Base-by-base conservation (phyloP, 228 moss, liverwort and hornwort species). In the Sphagnum fallax region DNA sequence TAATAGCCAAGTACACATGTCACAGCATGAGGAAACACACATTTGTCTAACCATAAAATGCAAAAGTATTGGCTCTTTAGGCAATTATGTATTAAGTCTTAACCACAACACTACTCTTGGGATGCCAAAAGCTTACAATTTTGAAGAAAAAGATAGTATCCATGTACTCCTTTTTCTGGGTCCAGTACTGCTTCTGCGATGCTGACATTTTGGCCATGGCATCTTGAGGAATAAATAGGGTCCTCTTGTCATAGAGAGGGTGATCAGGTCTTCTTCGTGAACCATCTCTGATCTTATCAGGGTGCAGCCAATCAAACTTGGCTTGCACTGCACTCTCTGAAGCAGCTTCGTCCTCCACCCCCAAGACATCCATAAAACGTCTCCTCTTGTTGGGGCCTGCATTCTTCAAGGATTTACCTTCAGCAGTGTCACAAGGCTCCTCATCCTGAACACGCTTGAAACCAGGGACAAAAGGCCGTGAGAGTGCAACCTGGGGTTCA, bases 121-220 rank as follows among this genome's bases (percentile, higher is more conserved):
- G 32, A 32, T 32, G 55, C 12, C 9, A 55, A 12, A 65, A 48
- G 68, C 82, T 51, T 80, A 94, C 94, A 83, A 95, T 90, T 85
- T 95, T 92, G 55, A 95, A 95, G 72, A 95, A 95, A 64, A 95
- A 87, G 13, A 95, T 65, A 16, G 90, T 87, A 71, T 95, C 95
- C 92, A 95, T 92, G 71, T 95, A 95, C 57, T 83, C 75, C 77
- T 90, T 77, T 82, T 95, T 95, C 1, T 75, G 62, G 58, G 76
- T 63, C 95, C 95, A 95, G 61, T 95, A 95, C 70, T 95, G 95
- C 76, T 87, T 92, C 70, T 95, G 95, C 8, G 95, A 95, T 32
- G 95, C 95, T 15, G 95, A 90, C 66, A 95, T 73, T 64, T 88
- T 91, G 18, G 76, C 57, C 65, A 91, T 74, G 50, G 88, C 80